Evolutionary conservation across 2,329 filamentous ascomycete genomes (phyloP).

Genomic region (Fonsecaea erecta): DNA sequence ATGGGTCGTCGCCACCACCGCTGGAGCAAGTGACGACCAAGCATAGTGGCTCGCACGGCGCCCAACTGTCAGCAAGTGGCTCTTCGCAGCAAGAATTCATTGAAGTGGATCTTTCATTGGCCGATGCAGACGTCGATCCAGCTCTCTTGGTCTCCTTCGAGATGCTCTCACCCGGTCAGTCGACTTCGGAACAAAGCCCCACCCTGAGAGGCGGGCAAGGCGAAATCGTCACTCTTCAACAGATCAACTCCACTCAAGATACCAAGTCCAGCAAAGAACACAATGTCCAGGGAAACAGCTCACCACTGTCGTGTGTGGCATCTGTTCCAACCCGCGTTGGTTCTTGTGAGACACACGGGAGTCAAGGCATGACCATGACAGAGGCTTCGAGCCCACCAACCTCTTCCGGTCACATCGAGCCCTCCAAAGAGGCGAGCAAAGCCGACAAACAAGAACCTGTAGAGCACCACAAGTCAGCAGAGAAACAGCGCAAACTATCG

Average conservation of each 20-base stretch:
- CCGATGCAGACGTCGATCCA: constrained; percentile 15
- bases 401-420: background rate
- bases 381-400: background rate
- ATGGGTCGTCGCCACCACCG: background rate
- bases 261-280: background rate
- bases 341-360: constrained; percentile 3
- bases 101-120: constrained; percentile 9
- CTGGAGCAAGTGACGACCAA: background rate
- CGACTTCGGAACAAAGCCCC: background rate
- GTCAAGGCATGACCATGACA: background rate
- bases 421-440: background rate
- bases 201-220: constrained; percentile 21
- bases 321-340: background rate
- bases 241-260: constrained; percentile 7
- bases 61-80: background rate
- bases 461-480: constrained; percentile 18
- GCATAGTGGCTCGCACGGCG: background rate
- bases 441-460: background rate
- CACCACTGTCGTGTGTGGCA: background rate
- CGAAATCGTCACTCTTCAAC: constrained; percentile 16
- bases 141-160: constrained; percentile 27
- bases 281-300: background rate
- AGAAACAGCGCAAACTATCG: constrained; percentile 8
- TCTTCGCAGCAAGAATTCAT: constrained; percentile 23
- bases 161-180: constrained; percentile 7